A percentile compares a stretch with the other conserved stretches of the same genome.
Conservation (phyloP, 805 yeast genomes). For the Grigorovia humatica region DNA sequence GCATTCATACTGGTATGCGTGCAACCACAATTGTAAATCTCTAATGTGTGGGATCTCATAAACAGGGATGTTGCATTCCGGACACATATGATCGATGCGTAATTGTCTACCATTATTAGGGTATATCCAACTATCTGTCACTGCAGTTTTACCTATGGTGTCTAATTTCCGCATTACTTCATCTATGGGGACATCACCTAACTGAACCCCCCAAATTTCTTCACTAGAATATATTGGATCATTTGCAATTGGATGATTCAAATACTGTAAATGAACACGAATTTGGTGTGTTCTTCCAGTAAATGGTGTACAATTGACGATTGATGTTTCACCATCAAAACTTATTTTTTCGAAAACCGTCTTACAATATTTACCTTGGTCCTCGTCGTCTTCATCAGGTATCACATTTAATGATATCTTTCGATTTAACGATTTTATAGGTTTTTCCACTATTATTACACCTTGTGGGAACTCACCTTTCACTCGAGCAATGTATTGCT, state of each 20-base stretch:
- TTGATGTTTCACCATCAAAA: slow-evolving; percentile 50
- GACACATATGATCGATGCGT: slow-evolving; percentile 34
- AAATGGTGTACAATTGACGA: slow-evolving; percentile 74
- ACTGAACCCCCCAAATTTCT: slow-evolving; percentile 63
- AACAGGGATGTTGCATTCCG: slow-evolving; percentile 54
- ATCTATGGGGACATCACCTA: slow-evolving; percentile 55
- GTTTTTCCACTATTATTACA: slow-evolving; percentile 50
- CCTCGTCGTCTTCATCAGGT: slow-evolving; percentile 21
- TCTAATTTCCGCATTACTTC: slow-evolving; percentile 43
- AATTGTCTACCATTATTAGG: slow-evolving; percentile 27
- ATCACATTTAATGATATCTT: slow-evolving; percentile 56
- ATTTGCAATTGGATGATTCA: slow-evolving; percentile 87
- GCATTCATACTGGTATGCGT: slow-evolving; percentile 73
- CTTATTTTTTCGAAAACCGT: slow-evolving; percentile 60
- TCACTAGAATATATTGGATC: slow-evolving; percentile 84
- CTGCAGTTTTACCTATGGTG: slow-evolving; percentile 56
- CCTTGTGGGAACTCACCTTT: slow-evolving; percentile 71
- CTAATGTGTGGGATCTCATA: slow-evolving; percentile 70
- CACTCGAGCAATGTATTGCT: slow-evolving; percentile 82
- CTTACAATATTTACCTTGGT: slow-evolving; percentile 49
- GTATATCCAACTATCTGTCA: slow-evolving; percentile 60
- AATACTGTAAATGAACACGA: slow-evolving; percentile 77
- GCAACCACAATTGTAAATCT: slow-evolving; percentile 83
- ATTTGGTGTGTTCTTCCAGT: slow-evolving; percentile 97
- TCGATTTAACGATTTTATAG: slow-evolving; percentile 64